Conservation (phyloP, 2,329 filamentous ascomycete genomes). For the Paracamarosporium sp. region DNA sequence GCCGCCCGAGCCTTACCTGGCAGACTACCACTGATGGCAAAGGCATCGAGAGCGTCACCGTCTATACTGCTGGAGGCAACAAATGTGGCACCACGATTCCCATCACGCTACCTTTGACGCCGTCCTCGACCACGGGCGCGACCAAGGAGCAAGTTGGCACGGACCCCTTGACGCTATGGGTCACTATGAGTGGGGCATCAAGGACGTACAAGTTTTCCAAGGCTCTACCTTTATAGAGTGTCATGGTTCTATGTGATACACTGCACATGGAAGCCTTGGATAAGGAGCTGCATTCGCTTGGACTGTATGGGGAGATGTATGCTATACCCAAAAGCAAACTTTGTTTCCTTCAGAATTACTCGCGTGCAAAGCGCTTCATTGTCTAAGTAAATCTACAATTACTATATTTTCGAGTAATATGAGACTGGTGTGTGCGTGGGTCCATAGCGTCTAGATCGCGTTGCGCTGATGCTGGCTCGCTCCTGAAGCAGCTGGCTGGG, state of each 20-base stretch:
- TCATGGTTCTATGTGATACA: too few relatives aligned
- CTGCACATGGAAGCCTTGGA: not conserved
- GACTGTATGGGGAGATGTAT: not conserved
- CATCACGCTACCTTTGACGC: constrained; percentile 59
- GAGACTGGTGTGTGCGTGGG: too few relatives aligned
- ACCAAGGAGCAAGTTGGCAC: constrained; percentile 61
- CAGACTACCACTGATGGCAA: constrained; percentile 50
- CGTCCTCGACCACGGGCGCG: constrained; percentile 52
- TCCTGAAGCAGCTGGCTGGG: too few relatives aligned
- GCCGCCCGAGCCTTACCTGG: constrained; percentile 58
- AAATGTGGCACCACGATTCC: constrained; percentile 60
- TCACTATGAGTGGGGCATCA: constrained; percentile 44
- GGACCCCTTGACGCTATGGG: constrained; percentile 50
- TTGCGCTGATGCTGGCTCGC: too few relatives aligned
- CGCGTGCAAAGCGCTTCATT: too few relatives aligned
- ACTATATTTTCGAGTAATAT: too few relatives aligned
- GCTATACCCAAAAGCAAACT: not conserved
- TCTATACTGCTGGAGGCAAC: constrained; percentile 56
- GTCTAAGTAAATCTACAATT: too few relatives aligned
- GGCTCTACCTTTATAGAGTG: constrained; percentile 30
- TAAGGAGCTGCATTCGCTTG: not conserved
- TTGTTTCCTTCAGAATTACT: not conserved
- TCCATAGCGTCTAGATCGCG: too few relatives aligned
- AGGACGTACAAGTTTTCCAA: constrained; percentile 42
- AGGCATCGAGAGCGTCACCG: constrained; percentile 58